Percentiles rank a stretch among this genome's conserved stretches.
Evolutionary conservation across 2,329 filamentous ascomycete genomes (phyloP).

Genomic region (Alternaria sp.): DNA sequence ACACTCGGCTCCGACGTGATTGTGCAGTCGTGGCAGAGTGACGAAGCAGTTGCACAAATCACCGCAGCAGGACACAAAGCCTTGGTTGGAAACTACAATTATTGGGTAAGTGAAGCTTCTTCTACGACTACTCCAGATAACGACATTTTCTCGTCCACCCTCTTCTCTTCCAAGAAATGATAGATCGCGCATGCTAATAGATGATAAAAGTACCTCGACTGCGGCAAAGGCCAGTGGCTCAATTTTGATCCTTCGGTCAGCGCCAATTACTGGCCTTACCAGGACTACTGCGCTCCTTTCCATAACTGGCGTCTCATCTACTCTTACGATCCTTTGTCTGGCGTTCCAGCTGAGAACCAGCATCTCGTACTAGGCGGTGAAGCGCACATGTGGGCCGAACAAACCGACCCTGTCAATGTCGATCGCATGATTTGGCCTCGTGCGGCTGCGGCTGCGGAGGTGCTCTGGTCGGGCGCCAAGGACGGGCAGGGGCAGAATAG

Average conservation of each 20-base stretch:
- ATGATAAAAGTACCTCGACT: constrained; percentile 75
- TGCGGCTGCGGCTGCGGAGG: constrained; percentile 75
- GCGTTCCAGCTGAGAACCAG: constrained; percentile 68
- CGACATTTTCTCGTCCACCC: not conserved
- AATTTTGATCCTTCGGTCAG: constrained; percentile 68
- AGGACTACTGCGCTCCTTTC: constrained; percentile 80
- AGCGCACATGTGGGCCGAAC: constrained; percentile 79
- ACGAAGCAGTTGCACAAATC: constrained; percentile 67
- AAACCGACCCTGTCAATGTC: constrained; percentile 76
- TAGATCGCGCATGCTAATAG: not conserved
- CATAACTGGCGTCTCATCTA: constrained; percentile 87
- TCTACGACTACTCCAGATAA: not conserved
- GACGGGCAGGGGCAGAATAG: constrained; percentile 73
- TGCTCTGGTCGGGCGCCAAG: constrained; percentile 78
- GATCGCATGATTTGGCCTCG: constrained; percentile 83
- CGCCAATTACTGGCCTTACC: constrained; percentile 70
- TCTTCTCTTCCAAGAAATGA: not conserved
- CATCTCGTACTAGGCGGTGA: constrained; percentile 82
- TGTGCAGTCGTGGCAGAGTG: constrained; percentile 80
- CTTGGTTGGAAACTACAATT: constrained; percentile 78
- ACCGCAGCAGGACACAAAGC: constrained; percentile 72
- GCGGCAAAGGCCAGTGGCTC: constrained; percentile 80
- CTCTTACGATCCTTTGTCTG: constrained; percentile 75
- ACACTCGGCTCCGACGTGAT: constrained; percentile 74
- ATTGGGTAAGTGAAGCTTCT: constrained; percentile 63